Conservation (phyloP, 768 basidiomycete genomes). For the Boletus rufocinnamomeus region DNA sequence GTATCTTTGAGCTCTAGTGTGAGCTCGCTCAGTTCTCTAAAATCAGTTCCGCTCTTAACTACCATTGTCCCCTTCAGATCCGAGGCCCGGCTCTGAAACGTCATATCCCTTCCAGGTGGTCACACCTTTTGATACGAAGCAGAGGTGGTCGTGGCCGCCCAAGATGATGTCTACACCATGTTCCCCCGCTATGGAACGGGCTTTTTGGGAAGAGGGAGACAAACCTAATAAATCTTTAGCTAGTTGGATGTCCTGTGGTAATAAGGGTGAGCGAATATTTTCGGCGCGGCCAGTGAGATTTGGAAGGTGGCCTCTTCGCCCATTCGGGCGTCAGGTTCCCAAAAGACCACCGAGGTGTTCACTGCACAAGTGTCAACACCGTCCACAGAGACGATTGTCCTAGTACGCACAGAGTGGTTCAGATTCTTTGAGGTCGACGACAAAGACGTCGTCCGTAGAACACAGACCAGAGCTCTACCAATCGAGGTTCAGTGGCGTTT, state of each 20-base stretch:
- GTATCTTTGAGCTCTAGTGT: constrained; percentile 62
- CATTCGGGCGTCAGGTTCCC: constrained; percentile 62
- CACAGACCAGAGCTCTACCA: constrained; percentile 70
- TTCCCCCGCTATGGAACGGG: constrained; percentile 44
- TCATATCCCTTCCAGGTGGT: constrained; percentile 68
- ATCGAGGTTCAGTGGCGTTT: neutral
- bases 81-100: constrained; percentile 49
- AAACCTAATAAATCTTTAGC: constrained; percentile 63
- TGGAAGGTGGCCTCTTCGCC: constrained; percentile 73
- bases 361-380: constrained; percentile 45
- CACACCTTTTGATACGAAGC: constrained; percentile 70
- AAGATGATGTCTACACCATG: constrained; percentile 85
- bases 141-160: constrained; percentile 88
- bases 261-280: constrained; percentile 9
- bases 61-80: constrained; percentile 72
- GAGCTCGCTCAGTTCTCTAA: constrained; percentile 81
- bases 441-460: constrained; percentile 52
- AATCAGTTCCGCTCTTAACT: constrained; percentile 90
- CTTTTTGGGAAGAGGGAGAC: constrained; percentile 54
- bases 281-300: constrained; percentile 59
- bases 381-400: neutral
- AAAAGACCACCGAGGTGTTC: constrained; percentile 67
- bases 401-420: constrained; percentile 59
- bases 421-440: constrained; percentile 64
- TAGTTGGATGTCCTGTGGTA: constrained; percentile 62